These are phyloP conservation scores for Agastache rugosa DNA, from an alignment of 257 asterid genomes.

Conservation along the genomic window DNA sequence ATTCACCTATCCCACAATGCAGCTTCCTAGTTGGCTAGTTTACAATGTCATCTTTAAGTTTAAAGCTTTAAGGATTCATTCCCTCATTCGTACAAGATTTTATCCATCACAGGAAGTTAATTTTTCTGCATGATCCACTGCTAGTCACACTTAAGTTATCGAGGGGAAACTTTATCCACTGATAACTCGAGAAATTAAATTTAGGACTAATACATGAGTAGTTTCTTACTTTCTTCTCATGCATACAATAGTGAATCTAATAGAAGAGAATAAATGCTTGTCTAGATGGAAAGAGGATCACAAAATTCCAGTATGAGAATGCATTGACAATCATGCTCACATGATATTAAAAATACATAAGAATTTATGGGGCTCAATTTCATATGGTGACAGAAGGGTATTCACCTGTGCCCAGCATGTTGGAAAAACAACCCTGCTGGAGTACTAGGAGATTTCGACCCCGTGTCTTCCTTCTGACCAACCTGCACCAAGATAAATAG, in stretches of 20 bases:
- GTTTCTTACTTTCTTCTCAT: not conserved
- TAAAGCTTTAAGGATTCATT: not conserved
- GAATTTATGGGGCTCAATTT: conserved; percentile 3
- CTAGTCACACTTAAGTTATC: not conserved
- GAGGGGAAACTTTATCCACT: too few species aligned
- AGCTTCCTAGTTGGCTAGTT: too few species aligned
- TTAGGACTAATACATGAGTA: not conserved
- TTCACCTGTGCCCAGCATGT: conserved; percentile 99
- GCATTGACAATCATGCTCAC: not conserved
- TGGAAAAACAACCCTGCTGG: conserved; percentile 94
- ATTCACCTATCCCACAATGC: too few species aligned
- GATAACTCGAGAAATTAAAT: not conserved
- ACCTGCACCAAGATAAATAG: conserved; percentile 54
- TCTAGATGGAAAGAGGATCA: not conserved
- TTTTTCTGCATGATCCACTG: not conserved
- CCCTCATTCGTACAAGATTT: not conserved
- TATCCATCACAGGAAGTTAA: not conserved
- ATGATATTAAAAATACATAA: not conserved
- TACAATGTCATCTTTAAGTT: not conserved
- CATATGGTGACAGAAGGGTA: conserved; percentile 27
- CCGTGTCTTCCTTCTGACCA: conserved; percentile 66
- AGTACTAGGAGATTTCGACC: conserved; percentile 55
- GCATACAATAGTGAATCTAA: not conserved
- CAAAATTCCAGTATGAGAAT: not conserved
- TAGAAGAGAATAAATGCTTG: not conserved